Conservation (phyloP, 345 rosid species). For the Zanthoxylum bungeanum region DNA sequence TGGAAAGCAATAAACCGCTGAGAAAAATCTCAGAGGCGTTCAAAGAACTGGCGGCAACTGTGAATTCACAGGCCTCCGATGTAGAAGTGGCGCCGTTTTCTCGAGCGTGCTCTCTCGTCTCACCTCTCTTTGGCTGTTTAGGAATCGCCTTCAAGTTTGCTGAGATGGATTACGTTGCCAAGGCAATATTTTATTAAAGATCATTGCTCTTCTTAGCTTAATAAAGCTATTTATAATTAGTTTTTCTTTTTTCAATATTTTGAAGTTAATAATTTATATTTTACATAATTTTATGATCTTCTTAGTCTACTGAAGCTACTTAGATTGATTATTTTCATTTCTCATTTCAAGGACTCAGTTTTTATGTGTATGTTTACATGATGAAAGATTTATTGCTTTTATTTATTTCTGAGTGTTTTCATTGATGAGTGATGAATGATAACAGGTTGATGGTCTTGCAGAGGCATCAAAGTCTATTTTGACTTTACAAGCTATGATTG, state of each 20-base stretch:
- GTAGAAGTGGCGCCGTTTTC: conserved; percentile 73
- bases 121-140: conserved; percentile 88
- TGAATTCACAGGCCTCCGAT: conserved; percentile 39
- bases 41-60: conserved; percentile 48
- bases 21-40: conserved; percentile 63
- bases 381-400: not conserved
- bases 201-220: too few relatives aligned
- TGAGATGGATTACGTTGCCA: conserved; percentile 92
- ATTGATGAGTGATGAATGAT: not conserved
- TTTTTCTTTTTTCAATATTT: not conserved
- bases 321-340: not conserved
- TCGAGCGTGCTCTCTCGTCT: conserved; percentile 80
- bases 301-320: not conserved
- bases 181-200: conserved; percentile 51
- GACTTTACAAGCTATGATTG: conserved; percentile 53
- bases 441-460: conserved; percentile 74
- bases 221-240: not conserved
- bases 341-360: not conserved
- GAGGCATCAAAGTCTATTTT: conserved; percentile 64
- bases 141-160: conserved; percentile 98
- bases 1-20: conserved; percentile 44
- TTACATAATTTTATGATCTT: not conserved
- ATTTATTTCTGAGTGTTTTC: too few relatives aligned
- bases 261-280: not conserved
- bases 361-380: not conserved